Evolutionary conservation across 768 basidiomycete genomes (phyloP), one percentile per base, ranked within the genome.

Genomic region (Tubosaeta brunneosetosa): DNA sequence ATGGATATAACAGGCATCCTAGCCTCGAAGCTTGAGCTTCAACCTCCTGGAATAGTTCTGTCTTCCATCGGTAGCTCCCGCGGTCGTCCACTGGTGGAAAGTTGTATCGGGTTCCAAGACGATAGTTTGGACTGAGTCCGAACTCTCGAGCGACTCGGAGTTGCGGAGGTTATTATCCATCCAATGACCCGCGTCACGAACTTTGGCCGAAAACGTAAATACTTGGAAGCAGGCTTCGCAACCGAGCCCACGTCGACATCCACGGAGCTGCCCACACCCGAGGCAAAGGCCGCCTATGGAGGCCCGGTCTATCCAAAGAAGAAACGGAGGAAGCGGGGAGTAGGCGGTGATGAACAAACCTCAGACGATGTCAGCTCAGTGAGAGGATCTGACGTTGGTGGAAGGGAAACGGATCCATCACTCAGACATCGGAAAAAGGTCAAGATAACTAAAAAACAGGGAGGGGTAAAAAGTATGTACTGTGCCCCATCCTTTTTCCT

Each of bases 181-280:
- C 29, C 6, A 29, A 90, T 91, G 88, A 89, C 88, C 13, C 80
- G 88, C 40, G 72, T 83, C 51, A 88, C 89, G 9, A 83, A 81
- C 59, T 77, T 90, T 66, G 84, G 83, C n/a, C 76, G 78, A 49
- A 91, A 91, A 65, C 73, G 88, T 46, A 84, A 82, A 5, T 82
- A 88, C 61, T 56, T 89, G 13, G 75, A 90, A 55, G 84, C 87
- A 13, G 82, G 80, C 0, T 80, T 86, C 57, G 32, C 55, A 32
- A 49, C 44, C 29, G 55, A 56, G 16, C 27, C 22, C 14, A 10
- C 66, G 13, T 43, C 50, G 17, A 37, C 54, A 19, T 36, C 44
- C 25, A 44, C 31, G 17, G 45, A 55, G 45, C 51, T 37, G 22
- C 40, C 29, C 32, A 27, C 27, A 25, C n/a, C 47, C 14, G 55